A percentile compares a stretch with the other conserved stretches of the same genome.
These are phyloP conservation scores for Salmacisia buchloeana DNA, from an alignment of 1,284 basidiomycete species.

Conservation along the genomic window DNA sequence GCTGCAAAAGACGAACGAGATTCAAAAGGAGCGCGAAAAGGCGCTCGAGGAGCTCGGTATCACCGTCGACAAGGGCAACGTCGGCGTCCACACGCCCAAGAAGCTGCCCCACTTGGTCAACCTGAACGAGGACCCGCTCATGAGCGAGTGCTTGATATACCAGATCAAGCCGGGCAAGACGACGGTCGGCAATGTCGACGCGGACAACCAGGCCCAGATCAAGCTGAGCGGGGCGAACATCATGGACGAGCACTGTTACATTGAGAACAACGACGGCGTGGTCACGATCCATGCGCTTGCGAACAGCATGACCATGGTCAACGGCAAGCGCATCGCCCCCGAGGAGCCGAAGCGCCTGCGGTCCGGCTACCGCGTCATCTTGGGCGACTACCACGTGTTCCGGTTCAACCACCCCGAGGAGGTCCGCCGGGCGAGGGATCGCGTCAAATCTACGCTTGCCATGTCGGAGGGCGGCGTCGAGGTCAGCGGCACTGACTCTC, in stretches of 20 bases:
- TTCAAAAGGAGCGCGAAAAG: conserved; percentile 92
- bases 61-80: conserved; percentile 88
- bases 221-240: conserved; percentile 88
- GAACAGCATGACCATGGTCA: conserved; percentile 76
- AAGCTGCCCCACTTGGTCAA: conserved; percentile 54
- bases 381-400: conserved; percentile 96
- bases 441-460: conserved; percentile 33
- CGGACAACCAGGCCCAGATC: conserved; percentile 56
- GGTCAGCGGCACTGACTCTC: conserved; percentile 13
- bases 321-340: conserved; percentile 62
- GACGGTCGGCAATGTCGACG: conserved; percentile 54
- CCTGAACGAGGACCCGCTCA: conserved; percentile 52
- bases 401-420: conserved; percentile 66
- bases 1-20: conserved; percentile 80
- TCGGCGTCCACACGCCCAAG: conserved; percentile 97
- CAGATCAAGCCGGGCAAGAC: conserved; percentile 86
- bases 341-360: conserved; percentile 56
- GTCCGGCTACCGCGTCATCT: conserved; percentile 90
- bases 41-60: conserved; percentile 96
- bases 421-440: conserved; percentile 36
- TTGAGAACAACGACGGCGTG: conserved; percentile 82
- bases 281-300: conserved; percentile 74
- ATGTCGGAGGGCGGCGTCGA: conserved; percentile 16
- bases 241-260: conserved; percentile 81
- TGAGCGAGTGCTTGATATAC: conserved; percentile 59